phyloP scores from a whole-genome alignment of 2,329 filamentous ascomycete genomes.

The Pestalotiopsis fici region DNA sequence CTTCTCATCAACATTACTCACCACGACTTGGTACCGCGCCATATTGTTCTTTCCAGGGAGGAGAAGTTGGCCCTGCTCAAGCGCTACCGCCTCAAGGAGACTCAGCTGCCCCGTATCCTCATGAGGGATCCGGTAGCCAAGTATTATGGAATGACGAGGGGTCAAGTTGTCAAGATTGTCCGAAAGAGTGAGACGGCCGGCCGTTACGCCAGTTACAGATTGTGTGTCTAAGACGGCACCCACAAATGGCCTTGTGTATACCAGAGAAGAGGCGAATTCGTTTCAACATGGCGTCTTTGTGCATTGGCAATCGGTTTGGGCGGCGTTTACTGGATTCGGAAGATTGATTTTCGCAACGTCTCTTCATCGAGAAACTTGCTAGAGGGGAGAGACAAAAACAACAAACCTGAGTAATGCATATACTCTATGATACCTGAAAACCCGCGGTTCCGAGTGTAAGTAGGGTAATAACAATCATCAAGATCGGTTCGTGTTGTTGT shows the following conservation, averaged over 20 bases:
- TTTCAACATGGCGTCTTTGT: slow-evolving; percentile 20
- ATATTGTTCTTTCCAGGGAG: slow-evolving; percentile 84
- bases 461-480: not conserved
- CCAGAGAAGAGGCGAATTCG: slow-evolving; percentile 12
- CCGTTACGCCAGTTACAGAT: slow-evolving; percentile 90
- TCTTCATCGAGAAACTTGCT: not conserved
- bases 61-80: slow-evolving; percentile 86
- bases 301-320: slow-evolving; percentile 3
- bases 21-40: slow-evolving; percentile 93
- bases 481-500: not conserved
- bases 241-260: slow-evolving; percentile 8
- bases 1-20: slow-evolving; percentile 97
- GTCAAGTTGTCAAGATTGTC: slow-evolving; percentile 98
- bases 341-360: not conserved
- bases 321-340: slow-evolving; percentile 5
- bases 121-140: slow-evolving; percentile 89
- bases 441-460: not conserved
- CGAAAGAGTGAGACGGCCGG: slow-evolving; percentile 93
- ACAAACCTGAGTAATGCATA: not conserved
- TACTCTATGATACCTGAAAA: not conserved
- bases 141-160: slow-evolving; percentile 86
- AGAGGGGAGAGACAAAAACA: not conserved
- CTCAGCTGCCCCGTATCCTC: slow-evolving; percentile 90
- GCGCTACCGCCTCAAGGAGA: slow-evolving; percentile 95
- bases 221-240: slow-evolving; percentile 56